Evolutionary conservation across 2,329 filamentous ascomycete species (phyloP), one percentile per base, ranked within the genome.

Genomic region (Xylaria sp.): DNA sequence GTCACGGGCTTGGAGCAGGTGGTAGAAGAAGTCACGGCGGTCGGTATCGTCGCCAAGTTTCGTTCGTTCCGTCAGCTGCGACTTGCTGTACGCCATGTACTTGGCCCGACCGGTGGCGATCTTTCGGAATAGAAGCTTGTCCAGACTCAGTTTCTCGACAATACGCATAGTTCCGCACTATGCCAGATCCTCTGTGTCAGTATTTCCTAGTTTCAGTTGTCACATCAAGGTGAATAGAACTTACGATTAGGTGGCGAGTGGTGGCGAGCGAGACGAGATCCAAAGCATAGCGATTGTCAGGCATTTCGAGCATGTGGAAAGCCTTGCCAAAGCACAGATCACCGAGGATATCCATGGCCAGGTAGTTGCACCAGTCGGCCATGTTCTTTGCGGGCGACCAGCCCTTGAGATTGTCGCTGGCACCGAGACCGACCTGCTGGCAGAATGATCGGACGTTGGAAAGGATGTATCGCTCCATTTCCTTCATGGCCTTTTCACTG

Each of bases 1-100:
- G 65, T 91, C 88, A 46, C 83, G 82, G 6, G 88, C 87, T 68
- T 86, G 86, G 61, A 91, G 80, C 9, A 91, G 80, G 71, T 90
- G 86, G 73, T 89, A 86, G 76, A 91, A 90, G 76, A 91, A 90
- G 70, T 91, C 88, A 59, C 86, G 84, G 39, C 87, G 86, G 67
- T 84, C 85, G 52, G 81, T 85, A 64, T 83, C 84, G 64, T 85
- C 84, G 34, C 86, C 86, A 30, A 87, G 76, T 62, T 85, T 83
- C 53, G 86, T 88, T 23, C 87, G 81, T 68, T 89, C 83, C 11
- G 80, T 80, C 47, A 89, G 80, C 73, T 90, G 87, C 1, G 79
- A 76, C 54, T 86, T 85, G 72, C 85, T 88, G 74, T 90, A 90
- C 55, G 81, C 80, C 81, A 90, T 88, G 70, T 90, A 91, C 61